Evolutionary conservation across 805 yeast genomes (phyloP).

Genomic region (Pichia eremophila): DNA sequence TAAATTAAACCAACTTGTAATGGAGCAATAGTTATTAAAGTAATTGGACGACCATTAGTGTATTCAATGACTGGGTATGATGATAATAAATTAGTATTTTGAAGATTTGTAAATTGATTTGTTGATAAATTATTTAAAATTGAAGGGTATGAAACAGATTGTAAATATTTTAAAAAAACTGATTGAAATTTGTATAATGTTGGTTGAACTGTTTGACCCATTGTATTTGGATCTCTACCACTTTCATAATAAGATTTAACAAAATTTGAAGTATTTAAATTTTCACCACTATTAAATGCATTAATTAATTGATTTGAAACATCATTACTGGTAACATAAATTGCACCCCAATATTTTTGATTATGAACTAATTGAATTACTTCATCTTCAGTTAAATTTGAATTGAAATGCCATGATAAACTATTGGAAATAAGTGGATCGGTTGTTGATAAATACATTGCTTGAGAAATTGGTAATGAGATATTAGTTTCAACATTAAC

Average conservation of each 20-base stretch:
- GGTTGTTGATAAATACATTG: slow-evolving; percentile 14
- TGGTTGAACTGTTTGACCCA: slow-evolving; percentile 37
- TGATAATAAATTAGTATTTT: slow-evolving; percentile 14
- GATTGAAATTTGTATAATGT: slow-evolving; percentile 30
- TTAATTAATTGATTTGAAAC: slow-evolving; percentile 31
- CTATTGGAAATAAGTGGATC: slow-evolving; percentile 8
- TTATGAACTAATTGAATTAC: slow-evolving; percentile 38
- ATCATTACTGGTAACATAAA: slow-evolving; percentile 38
- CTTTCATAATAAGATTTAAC: slow-evolving; percentile 40
- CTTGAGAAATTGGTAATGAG: slow-evolving; percentile 24
- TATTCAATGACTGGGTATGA: slow-evolving; percentile 13
- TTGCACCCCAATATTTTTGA: slow-evolving; percentile 55
- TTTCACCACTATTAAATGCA: slow-evolving; percentile 31
- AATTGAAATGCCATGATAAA: slow-evolving; percentile 31
- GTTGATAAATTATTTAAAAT: slow-evolving; percentile 22
- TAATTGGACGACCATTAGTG: slow-evolving; percentile 11
- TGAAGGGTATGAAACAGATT: slow-evolving; percentile 15
- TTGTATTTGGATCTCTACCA: slow-evolving; percentile 50
- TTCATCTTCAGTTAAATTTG: slow-evolving; percentile 27
- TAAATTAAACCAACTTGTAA: slow-evolving; percentile 69
- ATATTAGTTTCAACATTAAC: slow-evolving; percentile 31
- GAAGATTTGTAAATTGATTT: slow-evolving; percentile 17
- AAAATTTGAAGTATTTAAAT: slow-evolving; percentile 20
- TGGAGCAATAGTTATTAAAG: slow-evolving; percentile 55
- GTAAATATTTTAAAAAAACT: slow-evolving; percentile 16